Conservation (phyloP, 257 asterid genomes). For the Misopates orontium region DNA sequence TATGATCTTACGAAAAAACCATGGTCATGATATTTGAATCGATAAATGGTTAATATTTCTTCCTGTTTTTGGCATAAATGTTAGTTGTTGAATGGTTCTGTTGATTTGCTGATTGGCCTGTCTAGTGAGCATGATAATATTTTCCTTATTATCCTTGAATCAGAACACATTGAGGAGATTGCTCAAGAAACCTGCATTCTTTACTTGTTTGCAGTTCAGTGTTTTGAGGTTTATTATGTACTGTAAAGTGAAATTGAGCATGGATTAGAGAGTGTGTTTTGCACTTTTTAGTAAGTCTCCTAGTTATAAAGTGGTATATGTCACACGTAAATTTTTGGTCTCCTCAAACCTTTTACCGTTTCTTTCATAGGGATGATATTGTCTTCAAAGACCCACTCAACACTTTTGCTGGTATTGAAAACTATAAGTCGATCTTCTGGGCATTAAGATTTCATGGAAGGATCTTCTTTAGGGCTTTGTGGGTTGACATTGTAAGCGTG, state of each 20-base stretch:
- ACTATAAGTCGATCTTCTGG: constrained; percentile 86
- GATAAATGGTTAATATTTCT: too few species aligned
- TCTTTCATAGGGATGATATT: constrained; percentile 71
- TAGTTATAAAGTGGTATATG: background rate
- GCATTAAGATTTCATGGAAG: constrained; percentile 78
- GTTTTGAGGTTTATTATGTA: background rate
- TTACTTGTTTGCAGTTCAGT: background rate
- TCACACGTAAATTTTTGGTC: constrained; percentile 3
- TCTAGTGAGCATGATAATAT: too few species aligned
- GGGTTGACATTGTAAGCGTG: constrained; percentile 88
- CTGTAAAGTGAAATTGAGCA: background rate
- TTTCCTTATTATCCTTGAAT: too few species aligned
- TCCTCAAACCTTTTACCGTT: constrained; percentile 11
- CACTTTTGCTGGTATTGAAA: constrained; percentile 75
- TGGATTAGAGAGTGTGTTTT: background rate
- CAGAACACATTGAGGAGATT: too few species aligned
- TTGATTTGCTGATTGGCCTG: too few species aligned
- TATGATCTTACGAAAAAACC: too few species aligned
- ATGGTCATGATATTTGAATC: too few species aligned
- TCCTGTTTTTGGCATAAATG: too few species aligned
- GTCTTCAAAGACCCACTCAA: constrained; percentile 84
- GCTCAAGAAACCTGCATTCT: too few species aligned
- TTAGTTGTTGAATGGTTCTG: too few species aligned
- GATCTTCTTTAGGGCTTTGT: constrained; percentile 73
- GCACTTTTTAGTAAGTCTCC: constrained; percentile 6